Base-by-base conservation (phyloP, 2,329 filamentous ascomycete genomes). In the Rhytidhysteron rufulum region DNA sequence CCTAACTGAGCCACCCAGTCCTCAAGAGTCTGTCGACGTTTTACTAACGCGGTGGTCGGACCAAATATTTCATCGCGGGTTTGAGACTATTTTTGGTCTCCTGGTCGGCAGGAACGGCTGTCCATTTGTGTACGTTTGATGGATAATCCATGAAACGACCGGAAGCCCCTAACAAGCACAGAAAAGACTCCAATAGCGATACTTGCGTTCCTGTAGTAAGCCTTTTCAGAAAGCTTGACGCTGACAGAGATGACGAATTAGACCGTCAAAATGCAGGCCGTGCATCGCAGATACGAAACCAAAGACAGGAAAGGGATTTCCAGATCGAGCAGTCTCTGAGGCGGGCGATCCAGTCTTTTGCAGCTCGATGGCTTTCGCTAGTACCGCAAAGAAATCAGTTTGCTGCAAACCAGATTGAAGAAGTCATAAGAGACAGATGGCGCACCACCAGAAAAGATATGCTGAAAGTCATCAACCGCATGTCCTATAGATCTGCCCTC, bases 391-490 rank as follows among this genome's bases (percentile, higher is more conserved):
- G n/a, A 24, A 5, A 37, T 17, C 9, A 31, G 18, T 16, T 31
- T 22, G 17, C 33, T 17, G 16, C 10, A n/a, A 29, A 15, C 21
- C 19, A 40, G n/a, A 29, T 31, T 27, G 39, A 41, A 19, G 16
- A 31, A 21, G 25, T 37, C 22, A 24, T 41, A 13, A 41, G 39
- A 37, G 24, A n/a, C n/a, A n/a, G 34, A 10, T 48, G 45, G 43
- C 42, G 43, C 17, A n/a, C 25, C 7, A 31, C 45, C 13, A 40
- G 45, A 20, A 39, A 31, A 31, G 43, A 43, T n/a, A 48, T 48
- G 45, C 42, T 48, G 4, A 39, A 35, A 36, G 40, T 45, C 13
- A 38, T 48, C 19, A 48, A 45, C 32, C 37, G 31, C 11, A n/a
- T 17, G 10, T 45, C 39, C 4, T 48, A 48, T 30, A 37, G 42